Percentiles rank a stretch among this genome's conserved stretches.
Conservation (phyloP, 306 rosid species). For the Vigna radiata region DNA sequence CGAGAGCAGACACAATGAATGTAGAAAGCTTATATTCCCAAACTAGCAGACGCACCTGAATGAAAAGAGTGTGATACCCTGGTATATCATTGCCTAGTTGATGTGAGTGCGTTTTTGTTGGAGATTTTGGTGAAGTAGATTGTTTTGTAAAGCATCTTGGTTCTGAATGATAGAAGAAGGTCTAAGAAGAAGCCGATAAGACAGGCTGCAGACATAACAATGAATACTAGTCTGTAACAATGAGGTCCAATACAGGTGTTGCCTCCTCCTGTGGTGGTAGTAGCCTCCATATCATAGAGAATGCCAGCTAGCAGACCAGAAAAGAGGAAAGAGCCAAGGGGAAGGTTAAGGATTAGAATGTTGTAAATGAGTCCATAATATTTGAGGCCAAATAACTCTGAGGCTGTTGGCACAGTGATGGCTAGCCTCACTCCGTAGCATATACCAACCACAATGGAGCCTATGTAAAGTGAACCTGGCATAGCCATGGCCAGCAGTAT, state of each 20-base stretch:
- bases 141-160: slow-evolving; percentile 66
- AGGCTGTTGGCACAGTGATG: slow-evolving; percentile 81
- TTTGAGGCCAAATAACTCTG: slow-evolving; percentile 79
- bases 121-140: slow-evolving; percentile 63
- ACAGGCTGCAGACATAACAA: slow-evolving; percentile 78
- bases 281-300: slow-evolving; percentile 87
- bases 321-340: slow-evolving; percentile 92
- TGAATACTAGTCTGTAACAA: slow-evolving; percentile 75
- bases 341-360: slow-evolving; percentile 86
- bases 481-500: slow-evolving; percentile 69
- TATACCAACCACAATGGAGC: slow-evolving; percentile 73
- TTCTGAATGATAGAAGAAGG: slow-evolving; percentile 64
- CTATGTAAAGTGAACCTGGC: slow-evolving; percentile 88
- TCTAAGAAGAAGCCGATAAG: slow-evolving; percentile 79
- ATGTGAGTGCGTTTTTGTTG: slow-evolving; percentile 34
- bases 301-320: slow-evolving; percentile 89
- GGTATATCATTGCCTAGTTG: slow-evolving; percentile 25
- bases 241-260: slow-evolving; percentile 86
- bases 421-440: slow-evolving; percentile 87
- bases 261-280: slow-evolving; percentile 72
- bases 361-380: slow-evolving; percentile 71
- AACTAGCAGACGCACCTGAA: slow-evolving; percentile 30
- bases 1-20: neutral
- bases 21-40: neutral
- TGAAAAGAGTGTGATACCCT: slow-evolving; percentile 20